phyloP scores from a whole-genome alignment of 2,329 filamentous ascomycete genomes.

The Botrytis hyacinthi region DNA sequence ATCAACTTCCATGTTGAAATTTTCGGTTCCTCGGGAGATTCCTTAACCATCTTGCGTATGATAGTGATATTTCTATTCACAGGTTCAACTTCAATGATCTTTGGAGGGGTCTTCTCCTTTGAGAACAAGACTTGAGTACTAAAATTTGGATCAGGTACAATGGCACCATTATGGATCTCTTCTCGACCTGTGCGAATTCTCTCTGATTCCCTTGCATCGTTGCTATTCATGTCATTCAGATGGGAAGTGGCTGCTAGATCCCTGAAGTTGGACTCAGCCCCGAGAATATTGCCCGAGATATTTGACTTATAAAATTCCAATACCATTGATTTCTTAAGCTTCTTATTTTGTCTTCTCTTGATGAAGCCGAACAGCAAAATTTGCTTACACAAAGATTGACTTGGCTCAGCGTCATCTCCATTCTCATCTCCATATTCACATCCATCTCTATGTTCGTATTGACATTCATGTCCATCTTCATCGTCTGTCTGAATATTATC shows the following conservation, averaged over 20 bases:
- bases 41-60: not conserved
- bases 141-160: not conserved
- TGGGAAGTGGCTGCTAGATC: not conserved
- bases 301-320: not conserved
- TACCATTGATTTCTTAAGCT: not conserved
- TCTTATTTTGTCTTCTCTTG: too few species aligned
- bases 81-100: not conserved
- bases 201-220: not conserved
- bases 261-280: not conserved
- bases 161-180: not conserved
- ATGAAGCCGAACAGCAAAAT: fast-evolving
- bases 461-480: not conserved
- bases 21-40: not conserved
- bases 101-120: not conserved
- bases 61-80: not conserved
- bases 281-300: not conserved
- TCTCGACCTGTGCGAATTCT: not conserved
- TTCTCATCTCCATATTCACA: not conserved
- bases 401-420: not conserved
- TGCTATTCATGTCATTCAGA: not conserved
- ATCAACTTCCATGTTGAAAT: not conserved
- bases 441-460: not conserved
- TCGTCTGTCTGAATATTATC: not conserved
- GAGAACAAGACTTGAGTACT: not conserved
- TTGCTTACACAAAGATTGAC: not conserved